phyloP scores from a whole-genome alignment of 352 stramenopile genomes.

The Pelagophyceae sp. region DNA sequence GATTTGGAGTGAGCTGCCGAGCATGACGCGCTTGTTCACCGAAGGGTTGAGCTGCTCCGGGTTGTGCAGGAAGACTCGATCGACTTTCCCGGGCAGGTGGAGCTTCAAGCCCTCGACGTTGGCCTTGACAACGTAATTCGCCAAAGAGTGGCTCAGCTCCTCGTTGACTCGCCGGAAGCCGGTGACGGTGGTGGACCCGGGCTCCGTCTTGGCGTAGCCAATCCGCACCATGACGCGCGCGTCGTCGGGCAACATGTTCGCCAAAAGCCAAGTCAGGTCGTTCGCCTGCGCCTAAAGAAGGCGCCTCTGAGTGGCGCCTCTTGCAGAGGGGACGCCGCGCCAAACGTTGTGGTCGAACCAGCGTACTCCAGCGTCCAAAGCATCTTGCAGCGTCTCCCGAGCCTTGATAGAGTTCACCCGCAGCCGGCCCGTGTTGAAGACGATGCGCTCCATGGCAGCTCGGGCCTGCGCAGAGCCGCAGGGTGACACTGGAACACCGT shows the following conservation, averaged over 20 bases:
- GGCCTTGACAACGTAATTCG: not conserved
- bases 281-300: too few species aligned
- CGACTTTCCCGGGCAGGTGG: too few species aligned
- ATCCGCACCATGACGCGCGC: not conserved
- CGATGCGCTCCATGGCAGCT: not conserved
- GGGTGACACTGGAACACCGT: too few species aligned
- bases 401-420: not conserved
- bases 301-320: too few species aligned
- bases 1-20: too few species aligned
- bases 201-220: not conserved
- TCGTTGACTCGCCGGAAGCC: not conserved
- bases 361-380: not conserved
- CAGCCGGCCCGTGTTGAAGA: not conserved
- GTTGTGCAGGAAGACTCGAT: not conserved
- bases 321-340: too few species aligned
- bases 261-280: too few species aligned
- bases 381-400: not conserved
- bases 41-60: not conserved
- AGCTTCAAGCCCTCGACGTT: too few species aligned
- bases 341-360: not conserved
- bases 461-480: too few species aligned
- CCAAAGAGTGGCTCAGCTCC: not conserved
- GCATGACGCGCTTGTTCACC: not conserved
- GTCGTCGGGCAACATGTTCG: too few species aligned
- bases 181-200: too few species aligned